These are phyloP conservation scores for Solanum pimpinellifolium DNA, from an alignment of 257 asterid genomes.

Conservation along the genomic window DNA sequence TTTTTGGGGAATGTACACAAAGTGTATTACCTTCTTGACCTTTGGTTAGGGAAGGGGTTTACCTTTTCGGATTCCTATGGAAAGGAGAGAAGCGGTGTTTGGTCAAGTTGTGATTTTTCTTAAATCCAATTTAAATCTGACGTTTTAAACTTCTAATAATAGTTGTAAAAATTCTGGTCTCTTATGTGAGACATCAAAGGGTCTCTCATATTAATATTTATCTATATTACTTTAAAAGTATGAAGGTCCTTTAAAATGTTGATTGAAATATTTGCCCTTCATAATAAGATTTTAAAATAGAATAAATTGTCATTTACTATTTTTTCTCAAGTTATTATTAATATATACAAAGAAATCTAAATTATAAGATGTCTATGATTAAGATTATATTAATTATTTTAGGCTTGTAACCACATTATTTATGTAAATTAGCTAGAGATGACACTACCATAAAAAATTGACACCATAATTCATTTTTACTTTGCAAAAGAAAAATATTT, in stretches of 20 bases:
- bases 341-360: not conserved
- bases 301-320: not conserved
- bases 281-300: not conserved
- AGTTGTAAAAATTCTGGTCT: not conserved
- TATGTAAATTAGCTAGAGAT: not conserved
- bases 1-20: not conserved
- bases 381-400: not conserved
- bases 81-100: not conserved
- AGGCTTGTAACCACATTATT: not conserved
- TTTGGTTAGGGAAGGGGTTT: not conserved
- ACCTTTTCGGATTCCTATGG: not conserved
- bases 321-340: too few species aligned
- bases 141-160: not conserved
- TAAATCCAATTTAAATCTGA: not conserved
- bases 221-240: not conserved
- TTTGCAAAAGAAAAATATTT: not conserved
- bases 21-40: not conserved
- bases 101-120: not conserved
- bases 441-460: not conserved
- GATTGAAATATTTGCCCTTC: not conserved
- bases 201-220: not conserved
- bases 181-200: not conserved
- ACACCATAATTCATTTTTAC: not conserved
- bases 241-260: not conserved
- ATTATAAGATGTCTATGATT: not conserved